Evolutionary conservation across 1,284 basidiomycete species (phyloP), one percentile per base, ranked within the genome.

Genomic region (Microbotryum silenes-acaulis): DNA sequence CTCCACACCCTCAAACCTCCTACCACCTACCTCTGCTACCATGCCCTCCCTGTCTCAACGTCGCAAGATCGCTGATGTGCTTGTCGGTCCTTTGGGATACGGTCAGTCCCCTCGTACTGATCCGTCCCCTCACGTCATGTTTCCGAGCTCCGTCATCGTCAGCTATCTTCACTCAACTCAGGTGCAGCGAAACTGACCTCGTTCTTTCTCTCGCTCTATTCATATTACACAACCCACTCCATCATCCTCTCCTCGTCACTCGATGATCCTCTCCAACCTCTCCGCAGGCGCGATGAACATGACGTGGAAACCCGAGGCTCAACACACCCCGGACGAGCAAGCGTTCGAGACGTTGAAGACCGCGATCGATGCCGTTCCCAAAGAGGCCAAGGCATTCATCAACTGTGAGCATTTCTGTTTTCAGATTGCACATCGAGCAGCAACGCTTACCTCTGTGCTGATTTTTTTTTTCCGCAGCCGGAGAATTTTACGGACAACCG

Each of bases 401-500:
- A 54, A 60, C 10, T 21, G 31, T 46, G 10, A 48, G 31, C 9
- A 25, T 12, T 31, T 10, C 8, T 46, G 23, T 56, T 27, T 47
- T 37, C 27, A 33, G 10, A 27, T 16, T 16, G 4, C n/a, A n/a
- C 23, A 5, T 25, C n/a, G 16, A 25, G 12, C 14, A 25, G 21
- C 4, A 9, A 25, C 12, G 48, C 21, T 25, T 27, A 29, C 54
- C 8, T 25, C 20, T 10, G 21, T 29, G 12, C 29, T 27, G 16
- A 10, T 14, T 25, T 25, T 25, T 29, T 12, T 12, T 4, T 27
- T 42, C 7, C 50, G 4, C 50, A 53, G 49, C 25, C 29, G 63
- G 64, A 20, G 68, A 70, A 54, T 72, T 72, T 54, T 72, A 72
- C 60, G 65, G 63, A 18, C 33, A 60, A 6, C 49, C 59, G 7